Evolutionary conservation across 768 basidiomycete species (phyloP).

Genomic region (Lactarius quietus): DNA sequence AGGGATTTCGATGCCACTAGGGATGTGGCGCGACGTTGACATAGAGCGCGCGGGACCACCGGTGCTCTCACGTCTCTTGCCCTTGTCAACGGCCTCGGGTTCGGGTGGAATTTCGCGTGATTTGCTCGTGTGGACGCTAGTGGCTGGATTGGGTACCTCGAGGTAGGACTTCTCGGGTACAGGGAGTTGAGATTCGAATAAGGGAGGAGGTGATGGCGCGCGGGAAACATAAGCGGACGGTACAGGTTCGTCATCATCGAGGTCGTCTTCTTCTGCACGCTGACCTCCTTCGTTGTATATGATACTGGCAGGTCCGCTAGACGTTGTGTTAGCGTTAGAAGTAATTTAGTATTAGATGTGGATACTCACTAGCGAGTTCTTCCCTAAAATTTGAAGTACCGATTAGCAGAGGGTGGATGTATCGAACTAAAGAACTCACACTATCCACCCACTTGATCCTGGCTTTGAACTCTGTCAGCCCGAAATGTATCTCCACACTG

Average conservation of each 20-base stretch:
- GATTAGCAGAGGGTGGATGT: not conserved
- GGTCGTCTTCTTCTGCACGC: constrained; percentile 70
- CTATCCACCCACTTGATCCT: constrained; percentile 81
- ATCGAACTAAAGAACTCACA: constrained; percentile 40
- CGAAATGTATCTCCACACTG: constrained; percentile 80
- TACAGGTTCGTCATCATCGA: constrained; percentile 43
- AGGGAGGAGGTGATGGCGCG: constrained; percentile 42
- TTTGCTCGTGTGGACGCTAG: constrained; percentile 7
- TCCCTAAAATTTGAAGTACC: constrained; percentile 41
- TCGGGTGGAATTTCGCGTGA: constrained; percentile 30
- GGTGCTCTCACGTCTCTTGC: constrained; percentile 30
- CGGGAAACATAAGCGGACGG: constrained; percentile 51
- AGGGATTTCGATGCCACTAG: constrained; percentile 34
- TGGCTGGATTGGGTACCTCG: constrained; percentile 29
- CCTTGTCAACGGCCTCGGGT: constrained; percentile 26
- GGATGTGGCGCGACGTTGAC: constrained; percentile 25
- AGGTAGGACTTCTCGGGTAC: constrained; percentile 28
- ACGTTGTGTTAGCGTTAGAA: constrained; percentile 11
- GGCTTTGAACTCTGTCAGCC: constrained; percentile 77
- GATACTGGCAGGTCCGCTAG: constrained; percentile 73
- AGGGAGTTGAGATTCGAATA: constrained; percentile 30
- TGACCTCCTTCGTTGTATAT: constrained; percentile 79
- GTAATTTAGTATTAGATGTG: not conserved
- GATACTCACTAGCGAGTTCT: constrained; percentile 63
- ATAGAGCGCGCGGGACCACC: constrained; percentile 8